Base-by-base conservation (phyloP, 768 basidiomycete species). In the Arthromyces matolae region DNA sequence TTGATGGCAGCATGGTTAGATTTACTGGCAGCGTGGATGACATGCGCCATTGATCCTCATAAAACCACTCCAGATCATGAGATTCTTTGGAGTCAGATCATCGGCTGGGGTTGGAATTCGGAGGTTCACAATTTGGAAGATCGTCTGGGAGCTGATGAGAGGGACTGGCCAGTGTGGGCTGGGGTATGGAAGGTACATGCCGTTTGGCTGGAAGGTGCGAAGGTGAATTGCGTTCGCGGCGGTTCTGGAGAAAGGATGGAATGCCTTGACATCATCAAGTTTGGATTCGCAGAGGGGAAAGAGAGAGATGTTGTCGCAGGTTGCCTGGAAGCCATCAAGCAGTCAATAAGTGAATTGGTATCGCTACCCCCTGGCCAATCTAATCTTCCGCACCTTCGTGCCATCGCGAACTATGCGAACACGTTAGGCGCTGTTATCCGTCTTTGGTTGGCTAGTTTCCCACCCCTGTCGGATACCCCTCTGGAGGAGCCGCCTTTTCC, bases 1-100 rank as follows among this genome's bases (percentile, higher is more conserved):
- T 70, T 80, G 33, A 67, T 66, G 31, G 49, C 64, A 22, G 72
- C 80, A 3, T 93, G 86, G 78, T 66, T 77, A 5, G 65, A 68
- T 8, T 66, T 92, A 8, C 54, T 91, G 2, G 78, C 80, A 49
- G 69, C 74, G 0, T 97, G 93, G 93, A 84, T 73, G 5, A 71
- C 79, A 3, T 94, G 90, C 55, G 91, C 93, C 0, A 77, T 81
- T n/a, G 88, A 98, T 59, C 94, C 95, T 5, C 95, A 98, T 60
- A 73, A 76, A 45, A 94, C 92, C 6, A 86, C 83, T 3, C 92
- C 92, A 0, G 75, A 73, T 7, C 95, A 98, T 64, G 91, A 89
- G 44, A 81, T 97, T 40, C 66, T 87, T 8, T 98, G 95, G 94
- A 89, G 84, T 46, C 90, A 93, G 58, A 71, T 95, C 8, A 66